Evolutionary conservation across 1,284 basidiomycete genomes (phyloP).

Genomic region (Rhodotorula sp.): DNA sequence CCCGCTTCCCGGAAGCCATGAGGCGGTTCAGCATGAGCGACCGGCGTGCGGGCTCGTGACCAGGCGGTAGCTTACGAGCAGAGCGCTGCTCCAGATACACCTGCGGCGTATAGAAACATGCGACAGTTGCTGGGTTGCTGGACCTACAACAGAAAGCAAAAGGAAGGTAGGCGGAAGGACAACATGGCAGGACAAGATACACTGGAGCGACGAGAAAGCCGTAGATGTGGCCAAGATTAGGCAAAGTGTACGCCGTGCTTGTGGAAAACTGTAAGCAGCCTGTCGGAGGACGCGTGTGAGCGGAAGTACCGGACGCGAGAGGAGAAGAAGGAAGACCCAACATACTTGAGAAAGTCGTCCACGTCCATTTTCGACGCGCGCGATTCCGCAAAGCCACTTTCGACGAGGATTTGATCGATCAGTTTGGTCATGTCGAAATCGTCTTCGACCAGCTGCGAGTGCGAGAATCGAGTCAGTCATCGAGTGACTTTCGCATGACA

Average conservation of each 20-base stretch:
- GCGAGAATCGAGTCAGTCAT: background rate
- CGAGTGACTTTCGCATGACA: background rate
- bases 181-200: too few relatives aligned
- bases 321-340: background rate
- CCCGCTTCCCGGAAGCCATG: too few relatives aligned
- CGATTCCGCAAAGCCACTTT: slow-evolving; percentile 65
- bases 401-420: slow-evolving; percentile 72
- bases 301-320: background rate
- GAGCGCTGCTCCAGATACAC: too few relatives aligned
- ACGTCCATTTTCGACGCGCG: slow-evolving; percentile 81
- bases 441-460: slow-evolving; percentile 63
- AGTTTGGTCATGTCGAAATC: slow-evolving; percentile 67
- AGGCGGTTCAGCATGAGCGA: too few relatives aligned
- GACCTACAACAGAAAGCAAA: too few relatives aligned
- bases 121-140: too few relatives aligned
- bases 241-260: slow-evolving; percentile 79
- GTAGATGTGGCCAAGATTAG: slow-evolving; percentile 44
- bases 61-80: too few relatives aligned
- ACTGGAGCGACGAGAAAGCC: too few relatives aligned
- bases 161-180: too few relatives aligned
- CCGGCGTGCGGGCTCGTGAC: too few relatives aligned
- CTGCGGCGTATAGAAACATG: too few relatives aligned
- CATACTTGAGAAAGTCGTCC: slow-evolving; percentile 75
- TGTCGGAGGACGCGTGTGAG: slow-evolving; percentile 41
- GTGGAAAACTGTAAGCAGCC: slow-evolving; percentile 74